Conservation (phyloP, 1,139 yeast species). For the Yamadazyma membranifaciens region DNA sequence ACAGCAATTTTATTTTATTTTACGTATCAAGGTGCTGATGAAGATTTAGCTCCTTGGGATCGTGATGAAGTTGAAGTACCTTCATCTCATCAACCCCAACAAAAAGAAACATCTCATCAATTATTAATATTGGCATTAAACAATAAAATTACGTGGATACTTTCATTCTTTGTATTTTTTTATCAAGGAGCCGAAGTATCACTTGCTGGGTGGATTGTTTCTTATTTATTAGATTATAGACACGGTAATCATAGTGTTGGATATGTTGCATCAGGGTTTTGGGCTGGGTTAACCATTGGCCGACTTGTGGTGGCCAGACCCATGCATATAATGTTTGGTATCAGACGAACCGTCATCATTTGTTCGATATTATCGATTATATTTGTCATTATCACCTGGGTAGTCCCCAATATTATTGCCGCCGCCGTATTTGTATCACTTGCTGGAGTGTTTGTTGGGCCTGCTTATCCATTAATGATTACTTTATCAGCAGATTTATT, state of each 20-base stretch:
- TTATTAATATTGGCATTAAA: slow-evolving; percentile 32
- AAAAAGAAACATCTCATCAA: slow-evolving; percentile 4
- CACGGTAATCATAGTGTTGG: slow-evolving; percentile 51
- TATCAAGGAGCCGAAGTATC: slow-evolving; percentile 73
- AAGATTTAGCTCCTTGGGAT: slow-evolving; percentile 39
- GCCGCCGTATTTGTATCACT: slow-evolving; percentile 48
- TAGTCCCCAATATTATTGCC: slow-evolving; percentile 35
- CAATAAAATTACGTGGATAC: slow-evolving; percentile 51
- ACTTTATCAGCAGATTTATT: slow-evolving; percentile 35
- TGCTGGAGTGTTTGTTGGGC: slow-evolving; percentile 53
- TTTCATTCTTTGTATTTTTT: slow-evolving; percentile 52
- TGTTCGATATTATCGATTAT: slow-evolving; percentile 32
- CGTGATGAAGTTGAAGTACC: slow-evolving; percentile 15
- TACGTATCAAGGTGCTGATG: slow-evolving; percentile 44
- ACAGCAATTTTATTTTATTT: slow-evolving; percentile 25
- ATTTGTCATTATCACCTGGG: slow-evolving; percentile 46
- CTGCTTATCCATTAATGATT: slow-evolving; percentile 54
- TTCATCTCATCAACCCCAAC: neutral
- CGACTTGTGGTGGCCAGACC: slow-evolving; percentile 47
- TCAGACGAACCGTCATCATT: slow-evolving; percentile 44
- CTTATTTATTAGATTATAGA: slow-evolving; percentile 58
- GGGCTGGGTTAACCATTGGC: slow-evolving; percentile 70
- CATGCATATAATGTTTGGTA: slow-evolving; percentile 42
- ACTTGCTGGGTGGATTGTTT: slow-evolving; percentile 70
- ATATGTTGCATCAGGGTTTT: slow-evolving; percentile 67